Percentiles rank a stretch among this genome's conserved stretches.
phyloP scores from a whole-genome alignment of 805 yeast species.

The Yarrowia sp. region DNA sequence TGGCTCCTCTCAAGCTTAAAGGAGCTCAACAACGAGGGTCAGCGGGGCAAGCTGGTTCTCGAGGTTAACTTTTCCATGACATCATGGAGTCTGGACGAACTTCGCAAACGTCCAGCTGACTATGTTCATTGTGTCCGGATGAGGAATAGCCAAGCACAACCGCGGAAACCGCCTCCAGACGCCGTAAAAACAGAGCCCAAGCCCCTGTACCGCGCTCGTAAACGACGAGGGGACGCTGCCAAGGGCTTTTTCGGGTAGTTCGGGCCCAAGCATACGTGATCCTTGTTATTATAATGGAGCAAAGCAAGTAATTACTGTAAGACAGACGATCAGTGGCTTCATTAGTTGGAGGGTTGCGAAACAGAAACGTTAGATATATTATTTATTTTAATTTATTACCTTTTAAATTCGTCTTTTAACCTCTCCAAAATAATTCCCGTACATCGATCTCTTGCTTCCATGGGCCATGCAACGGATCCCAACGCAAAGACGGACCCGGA shows the following conservation, averaged over 20 bases:
- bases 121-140: slow-evolving; percentile 9
- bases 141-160: not conserved
- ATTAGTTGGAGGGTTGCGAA: too few species aligned
- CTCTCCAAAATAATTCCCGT: too few species aligned
- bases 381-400: not conserved
- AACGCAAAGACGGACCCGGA: not conserved
- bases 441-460: slow-evolving; percentile 16
- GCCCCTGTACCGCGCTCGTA: slow-evolving; percentile 5
- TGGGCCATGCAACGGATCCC: not conserved
- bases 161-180: not conserved
- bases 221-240: not conserved
- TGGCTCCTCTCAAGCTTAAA: slow-evolving; percentile 11
- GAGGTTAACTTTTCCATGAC: slow-evolving; percentile 1
- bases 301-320: not conserved
- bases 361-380: not conserved
- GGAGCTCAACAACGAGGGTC: not conserved
- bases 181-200: not conserved
- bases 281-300: too few species aligned
- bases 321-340: too few species aligned
- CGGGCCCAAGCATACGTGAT: not conserved
- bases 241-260: not conserved
- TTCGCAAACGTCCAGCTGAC: not conserved
- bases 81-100: not conserved
- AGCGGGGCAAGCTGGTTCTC: not conserved
- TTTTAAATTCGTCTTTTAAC: not conserved